Evolutionary conservation across 2,329 filamentous ascomycete species (phyloP).

Genomic region (Parafenestella ontariensis): DNA sequence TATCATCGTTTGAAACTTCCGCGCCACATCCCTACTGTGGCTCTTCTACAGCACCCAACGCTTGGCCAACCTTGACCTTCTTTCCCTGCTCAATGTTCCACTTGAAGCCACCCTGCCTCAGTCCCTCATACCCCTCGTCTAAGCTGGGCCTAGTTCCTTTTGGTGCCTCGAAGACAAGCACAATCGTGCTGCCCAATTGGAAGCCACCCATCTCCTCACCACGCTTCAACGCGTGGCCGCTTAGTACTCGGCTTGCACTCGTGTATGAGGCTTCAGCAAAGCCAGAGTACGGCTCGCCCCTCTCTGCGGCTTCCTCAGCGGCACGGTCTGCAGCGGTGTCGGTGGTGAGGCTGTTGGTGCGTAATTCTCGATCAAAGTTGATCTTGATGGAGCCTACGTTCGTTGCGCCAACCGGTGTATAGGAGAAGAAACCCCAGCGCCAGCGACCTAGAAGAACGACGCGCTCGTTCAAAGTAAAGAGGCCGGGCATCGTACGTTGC

Average conservation of each 20-base stretch:
- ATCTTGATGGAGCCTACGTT: conserved; percentile 97
- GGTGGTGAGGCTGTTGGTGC: conserved; percentile 89
- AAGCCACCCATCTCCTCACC: conserved; percentile 99
- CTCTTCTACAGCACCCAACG: conserved; percentile 75
- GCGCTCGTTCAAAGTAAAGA: conserved; percentile 96
- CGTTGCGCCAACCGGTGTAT: conserved; percentile 93
- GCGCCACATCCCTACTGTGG: not conserved
- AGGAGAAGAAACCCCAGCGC: conserved; percentile 97
- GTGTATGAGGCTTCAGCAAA: conserved; percentile 92
- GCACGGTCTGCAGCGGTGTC: conserved; percentile 90
- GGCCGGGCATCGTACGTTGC: conserved; percentile 86
- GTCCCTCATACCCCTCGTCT: conserved; percentile 63
- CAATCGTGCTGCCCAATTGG: conserved; percentile 91
- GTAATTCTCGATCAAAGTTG: conserved; percentile 94
- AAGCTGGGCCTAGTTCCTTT: conserved; percentile 63
- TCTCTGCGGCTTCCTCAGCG: conserved; percentile 76
- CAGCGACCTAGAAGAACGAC: conserved; percentile 92
- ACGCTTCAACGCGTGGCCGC: conserved; percentile 80
- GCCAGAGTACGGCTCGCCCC: conserved; percentile 85
- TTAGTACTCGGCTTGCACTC: conserved; percentile 76
- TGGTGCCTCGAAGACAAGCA: conserved; percentile 95
- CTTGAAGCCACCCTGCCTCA: conserved; percentile 73
- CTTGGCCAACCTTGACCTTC: conserved; percentile 86
- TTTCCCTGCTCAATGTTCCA: conserved; percentile 90
- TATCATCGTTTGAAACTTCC: not conserved